Evolutionary conservation across 1,139 yeast species (phyloP).

Genomic region (Candida sojae): DNA sequence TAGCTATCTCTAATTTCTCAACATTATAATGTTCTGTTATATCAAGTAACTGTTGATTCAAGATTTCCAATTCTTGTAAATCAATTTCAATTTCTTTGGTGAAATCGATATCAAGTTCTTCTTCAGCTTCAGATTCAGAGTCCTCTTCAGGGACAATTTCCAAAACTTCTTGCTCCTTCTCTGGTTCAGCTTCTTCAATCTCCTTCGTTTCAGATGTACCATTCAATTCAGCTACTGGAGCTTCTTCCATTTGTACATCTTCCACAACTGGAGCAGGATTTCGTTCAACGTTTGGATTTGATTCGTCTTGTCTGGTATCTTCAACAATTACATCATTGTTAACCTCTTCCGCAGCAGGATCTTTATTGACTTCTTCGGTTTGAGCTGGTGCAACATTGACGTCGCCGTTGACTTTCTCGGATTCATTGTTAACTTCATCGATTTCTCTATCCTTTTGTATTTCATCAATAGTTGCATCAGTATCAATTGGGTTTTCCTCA

Average conservation of each 20-base stretch:
- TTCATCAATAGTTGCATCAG: not conserved
- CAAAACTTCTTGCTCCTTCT: not conserved
- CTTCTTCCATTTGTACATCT: conserved; percentile 1
- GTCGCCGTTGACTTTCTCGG: no score
- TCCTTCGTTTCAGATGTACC: conserved; percentile 1
- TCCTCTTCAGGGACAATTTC: conserved; percentile 11
- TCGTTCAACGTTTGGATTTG: conserved; percentile 1
- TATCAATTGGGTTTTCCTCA: not conserved
- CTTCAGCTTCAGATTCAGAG: conserved; percentile 30
- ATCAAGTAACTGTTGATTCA: conserved; percentile 25
- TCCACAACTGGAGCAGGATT: not conserved
- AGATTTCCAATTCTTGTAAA: conserved; percentile 16
- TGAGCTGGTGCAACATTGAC: no score
- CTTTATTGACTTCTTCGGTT: not conserved
- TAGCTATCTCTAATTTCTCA: conserved; percentile 72
- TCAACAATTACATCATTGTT: not conserved
- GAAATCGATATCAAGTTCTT: conserved; percentile 19
- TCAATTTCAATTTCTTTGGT: conserved; percentile 20
- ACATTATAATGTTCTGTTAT: conserved; percentile 55
- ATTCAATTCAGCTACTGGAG: not conserved
- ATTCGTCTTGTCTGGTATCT: not conserved
- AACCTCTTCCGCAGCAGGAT: not conserved
- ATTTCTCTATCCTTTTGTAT: not conserved
- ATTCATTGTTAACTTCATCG: not conserved
- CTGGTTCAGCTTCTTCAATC: not conserved